phyloP scores from a whole-genome alignment of 352 stramenopile genomes.

The Phytophthora niederhauseri region DNA sequence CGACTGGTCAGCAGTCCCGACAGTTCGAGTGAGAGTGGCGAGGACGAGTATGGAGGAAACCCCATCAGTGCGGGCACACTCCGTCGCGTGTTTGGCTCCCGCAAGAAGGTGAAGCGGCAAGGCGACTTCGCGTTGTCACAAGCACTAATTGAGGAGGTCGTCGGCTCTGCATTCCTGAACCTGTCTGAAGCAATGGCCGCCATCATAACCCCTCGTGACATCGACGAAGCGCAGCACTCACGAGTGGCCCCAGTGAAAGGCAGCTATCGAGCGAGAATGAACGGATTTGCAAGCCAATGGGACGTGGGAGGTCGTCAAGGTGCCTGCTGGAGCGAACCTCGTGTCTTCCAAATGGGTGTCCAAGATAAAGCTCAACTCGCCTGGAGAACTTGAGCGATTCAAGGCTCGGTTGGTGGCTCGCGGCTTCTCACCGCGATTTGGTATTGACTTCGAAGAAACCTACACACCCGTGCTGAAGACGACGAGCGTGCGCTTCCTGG shows the following conservation, averaged over 20 bases:
- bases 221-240: constrained; percentile 5
- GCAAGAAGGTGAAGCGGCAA: not conserved
- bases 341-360: constrained; percentile 15
- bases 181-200: constrained; percentile 1
- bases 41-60: constrained; percentile 7
- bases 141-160: constrained; percentile 7
- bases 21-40: not conserved
- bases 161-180: not conserved
- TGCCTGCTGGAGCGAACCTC: not conserved
- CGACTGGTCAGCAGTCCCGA: not conserved
- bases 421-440: constrained; percentile 1
- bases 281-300: constrained; percentile 5
- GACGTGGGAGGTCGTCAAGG: constrained; percentile 4
- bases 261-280: constrained; percentile 5
- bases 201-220: not conserved
- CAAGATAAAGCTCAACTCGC: constrained; percentile 12
- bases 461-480: constrained; percentile 11
- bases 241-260: constrained; percentile 15
- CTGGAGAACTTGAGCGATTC: constrained; percentile 9
- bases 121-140: not conserved
- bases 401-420: constrained; percentile 7
- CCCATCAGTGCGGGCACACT: constrained; percentile 8
- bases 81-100: constrained; percentile 11
- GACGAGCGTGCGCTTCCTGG: constrained; percentile 1
- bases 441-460: constrained; percentile 4